Conservation (phyloP, 257 asterid genomes). For the Solanum ossicruentum region DNA sequence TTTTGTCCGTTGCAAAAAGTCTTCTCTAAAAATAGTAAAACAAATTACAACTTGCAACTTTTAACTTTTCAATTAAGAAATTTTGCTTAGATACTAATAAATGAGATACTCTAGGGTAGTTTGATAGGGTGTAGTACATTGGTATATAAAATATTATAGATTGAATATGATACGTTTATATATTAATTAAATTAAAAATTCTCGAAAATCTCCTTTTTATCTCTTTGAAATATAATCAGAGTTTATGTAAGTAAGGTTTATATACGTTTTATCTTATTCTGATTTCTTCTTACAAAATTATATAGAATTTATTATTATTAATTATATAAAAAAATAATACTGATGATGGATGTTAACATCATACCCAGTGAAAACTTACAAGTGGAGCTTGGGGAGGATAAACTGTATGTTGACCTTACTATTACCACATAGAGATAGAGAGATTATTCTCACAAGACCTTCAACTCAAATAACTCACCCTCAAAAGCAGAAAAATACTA, state of each 20-base stretch:
- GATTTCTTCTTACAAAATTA: too few species aligned
- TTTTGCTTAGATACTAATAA: not conserved
- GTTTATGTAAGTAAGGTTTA: not conserved
- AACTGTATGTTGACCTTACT: too few species aligned
- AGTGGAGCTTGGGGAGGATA: too few species aligned
- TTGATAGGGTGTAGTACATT: not conserved
- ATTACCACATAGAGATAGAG: too few species aligned
- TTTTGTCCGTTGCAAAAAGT: not conserved
- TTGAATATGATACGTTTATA: too few species aligned
- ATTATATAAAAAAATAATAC: not conserved
- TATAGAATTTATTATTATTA: not conserved
- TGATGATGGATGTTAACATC: not conserved
- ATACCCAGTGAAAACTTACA: too few species aligned
- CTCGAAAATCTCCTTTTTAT: too few species aligned
- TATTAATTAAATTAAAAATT: too few species aligned
- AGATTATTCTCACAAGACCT: rapidly evolving
- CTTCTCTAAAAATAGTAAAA: not conserved
- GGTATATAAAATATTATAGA: not conserved
- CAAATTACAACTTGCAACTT: not conserved
- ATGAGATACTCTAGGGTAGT: not conserved
- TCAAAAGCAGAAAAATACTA: too few species aligned
- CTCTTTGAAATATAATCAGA: too few species aligned
- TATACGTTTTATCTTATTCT: not conserved
- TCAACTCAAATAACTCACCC: too few species aligned
- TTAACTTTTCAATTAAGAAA: not conserved